Evolutionary conservation across 192 early-diverging fungal species (phyloP).

Genomic region (Globomyces pollinis-pini): DNA sequence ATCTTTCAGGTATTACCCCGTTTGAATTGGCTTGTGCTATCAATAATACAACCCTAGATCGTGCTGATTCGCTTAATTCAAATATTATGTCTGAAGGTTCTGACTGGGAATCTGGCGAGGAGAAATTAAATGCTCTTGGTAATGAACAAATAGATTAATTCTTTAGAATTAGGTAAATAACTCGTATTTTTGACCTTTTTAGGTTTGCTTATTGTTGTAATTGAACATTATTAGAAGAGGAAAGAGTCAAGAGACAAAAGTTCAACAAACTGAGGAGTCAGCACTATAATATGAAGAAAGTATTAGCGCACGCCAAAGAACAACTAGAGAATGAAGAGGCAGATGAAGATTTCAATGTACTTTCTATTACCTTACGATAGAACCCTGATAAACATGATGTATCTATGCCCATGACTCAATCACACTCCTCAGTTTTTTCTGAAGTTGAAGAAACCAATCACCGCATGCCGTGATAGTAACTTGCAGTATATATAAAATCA

Average conservation of each 20-base stretch:
- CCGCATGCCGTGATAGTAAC: too few species aligned
- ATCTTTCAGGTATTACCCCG: slow-evolving; percentile 20
- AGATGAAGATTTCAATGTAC: slow-evolving; percentile 1
- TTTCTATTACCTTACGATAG: too few species aligned
- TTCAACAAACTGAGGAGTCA: slow-evolving; percentile 70
- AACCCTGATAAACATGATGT: slow-evolving; percentile 2
- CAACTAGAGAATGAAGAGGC: not conserved
- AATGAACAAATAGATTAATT: slow-evolving; percentile 16
- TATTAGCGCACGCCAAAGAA: slow-evolving; percentile 27
- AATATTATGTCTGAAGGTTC: slow-evolving; percentile 1
- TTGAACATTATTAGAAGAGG: too few species aligned
- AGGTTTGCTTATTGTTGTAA: too few species aligned
- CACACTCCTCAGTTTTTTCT: too few species aligned
- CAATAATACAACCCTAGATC: not conserved
- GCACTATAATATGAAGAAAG: slow-evolving; percentile 88
- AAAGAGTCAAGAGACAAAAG: slow-evolving; percentile 30
- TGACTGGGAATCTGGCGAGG: not conserved
- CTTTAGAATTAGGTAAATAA: too few species aligned
- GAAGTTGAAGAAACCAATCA: too few species aligned
- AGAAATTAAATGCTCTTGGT: not conserved
- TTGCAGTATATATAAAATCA: too few species aligned
- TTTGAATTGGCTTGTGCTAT: slow-evolving; percentile 28
- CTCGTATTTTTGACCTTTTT: too few species aligned
- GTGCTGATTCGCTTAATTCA: not conserved
- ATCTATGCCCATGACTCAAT: too few species aligned